phyloP scores from a whole-genome alignment of 2,329 filamentous ascomycete species.

The Epichloe hybrida region DNA sequence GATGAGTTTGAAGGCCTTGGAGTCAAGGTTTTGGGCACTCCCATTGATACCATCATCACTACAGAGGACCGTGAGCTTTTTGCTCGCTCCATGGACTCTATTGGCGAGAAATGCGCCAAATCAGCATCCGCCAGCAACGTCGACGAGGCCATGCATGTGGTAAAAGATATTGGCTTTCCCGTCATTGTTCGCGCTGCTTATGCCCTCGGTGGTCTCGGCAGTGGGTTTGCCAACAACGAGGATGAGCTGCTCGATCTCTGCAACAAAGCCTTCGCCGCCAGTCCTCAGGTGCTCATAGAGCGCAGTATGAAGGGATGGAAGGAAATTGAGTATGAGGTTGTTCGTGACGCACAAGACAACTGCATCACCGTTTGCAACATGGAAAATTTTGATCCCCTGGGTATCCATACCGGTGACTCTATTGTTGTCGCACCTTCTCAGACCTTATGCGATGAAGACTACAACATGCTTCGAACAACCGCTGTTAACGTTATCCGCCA shows the following conservation, averaged over 20 bases:
- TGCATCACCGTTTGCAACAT: conserved; percentile 99
- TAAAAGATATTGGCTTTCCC: conserved; percentile 86
- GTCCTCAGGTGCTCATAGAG: conserved; percentile 92
- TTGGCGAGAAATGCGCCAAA: conserved; percentile 95
- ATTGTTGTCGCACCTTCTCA: conserved; percentile 97
- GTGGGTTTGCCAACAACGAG: conserved; percentile 87
- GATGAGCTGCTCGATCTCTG: conserved; percentile 74
- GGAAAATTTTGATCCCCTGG: conserved; percentile 98
- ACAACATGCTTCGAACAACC: conserved; percentile 96
- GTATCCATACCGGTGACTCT: conserved; percentile 95
- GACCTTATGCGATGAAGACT: conserved; percentile 92
- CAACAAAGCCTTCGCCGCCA: conserved; percentile 87
- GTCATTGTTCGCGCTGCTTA: conserved; percentile 96
- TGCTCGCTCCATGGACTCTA: conserved; percentile 94
- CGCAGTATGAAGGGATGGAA: conserved; percentile 99
- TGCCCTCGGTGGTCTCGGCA: conserved; percentile 85
- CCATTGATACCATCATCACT: conserved; percentile 95
- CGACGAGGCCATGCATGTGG: conserved; percentile 77
- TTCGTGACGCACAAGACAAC: conserved; percentile 89
- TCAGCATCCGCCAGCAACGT: conserved; percentile 83
- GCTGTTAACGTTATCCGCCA: conserved; percentile 96
- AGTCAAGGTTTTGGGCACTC: conserved; percentile 88
- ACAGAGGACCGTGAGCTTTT: conserved; percentile 97
- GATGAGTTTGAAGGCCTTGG: conserved; percentile 90
- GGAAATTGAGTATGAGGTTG: conserved; percentile 97